Base-by-base conservation (phyloP, 2,329 filamentous ascomycete species). In the Cladophialophora carrionii region DNA sequence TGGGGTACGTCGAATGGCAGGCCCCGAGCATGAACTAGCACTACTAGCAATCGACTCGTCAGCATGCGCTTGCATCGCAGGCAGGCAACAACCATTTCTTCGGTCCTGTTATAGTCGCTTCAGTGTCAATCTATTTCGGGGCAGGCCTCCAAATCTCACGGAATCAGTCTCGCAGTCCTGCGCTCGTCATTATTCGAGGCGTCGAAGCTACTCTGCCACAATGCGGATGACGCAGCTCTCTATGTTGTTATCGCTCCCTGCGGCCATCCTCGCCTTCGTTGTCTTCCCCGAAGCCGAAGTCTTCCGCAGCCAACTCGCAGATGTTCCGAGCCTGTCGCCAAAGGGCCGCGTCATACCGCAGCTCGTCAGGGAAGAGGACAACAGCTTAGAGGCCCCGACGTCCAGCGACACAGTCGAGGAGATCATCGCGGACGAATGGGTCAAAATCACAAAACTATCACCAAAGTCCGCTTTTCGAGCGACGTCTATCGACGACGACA, bases 231-330 rank as follows among this genome's bases (percentile, higher is more conserved):
- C 26, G 24, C 58, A 37, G 53, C 37, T 69, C 8, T 51, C 59
- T 1, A 10, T 58, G 6, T 55, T 68, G 4, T 54, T 66, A 9
- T 58, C 62, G 14, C 64, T 70, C 17, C 62, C 65, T 17, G 52
- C 61, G 31, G 43, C 53, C 22, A 53, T 64, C 57, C 55, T 66
- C 32, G 65, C 69, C 34, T 52, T 68, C 26, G 65, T 70, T 37
- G 61, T 68, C 61, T 51, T 68, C 34, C 69, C 68, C 32, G 65
- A 69, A 51, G 63, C 69, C 61, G 59, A 64, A 34, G 65, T 66
- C 61, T 69, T 69, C 46, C 61, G 32, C 26, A 52, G n/a, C 24
- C 55, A 43, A 41, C n/a, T 37, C 31, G 37, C 34, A 46, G 52
- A 48, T 14, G 20, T 43, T 7, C 37, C 56, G 4, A 20, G 57